Percentiles rank a stretch among this genome's conserved stretches.
Evolutionary conservation across 2,329 filamentous ascomycete species (phyloP).

Genomic region (Acarospora socialis): DNA sequence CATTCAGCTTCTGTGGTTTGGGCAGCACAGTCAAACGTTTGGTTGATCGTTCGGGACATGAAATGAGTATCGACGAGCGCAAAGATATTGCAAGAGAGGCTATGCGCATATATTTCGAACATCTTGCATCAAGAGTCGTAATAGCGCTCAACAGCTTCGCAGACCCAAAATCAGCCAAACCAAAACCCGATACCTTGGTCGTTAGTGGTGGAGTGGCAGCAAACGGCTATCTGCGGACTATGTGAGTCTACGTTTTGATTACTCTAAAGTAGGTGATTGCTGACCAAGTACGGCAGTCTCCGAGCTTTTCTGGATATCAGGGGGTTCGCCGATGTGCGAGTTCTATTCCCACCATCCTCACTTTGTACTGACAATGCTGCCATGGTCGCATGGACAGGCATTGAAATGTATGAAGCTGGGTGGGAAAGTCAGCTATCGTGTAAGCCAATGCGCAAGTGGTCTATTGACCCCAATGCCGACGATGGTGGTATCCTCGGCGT

Average conservation of each 20-base stretch:
- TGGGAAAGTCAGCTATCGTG: conserved; percentile 50
- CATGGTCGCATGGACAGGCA: conserved; percentile 90
- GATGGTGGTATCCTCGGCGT: conserved; percentile 56
- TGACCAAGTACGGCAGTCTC: conserved; percentile 21
- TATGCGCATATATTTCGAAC: conserved; percentile 76
- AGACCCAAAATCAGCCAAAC: conserved; percentile 1
- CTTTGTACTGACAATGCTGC: conserved; percentile 92
- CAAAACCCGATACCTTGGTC: conserved; percentile 48
- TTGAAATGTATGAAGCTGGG: conserved; percentile 80
- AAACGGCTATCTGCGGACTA: conserved; percentile 61
- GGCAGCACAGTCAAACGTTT: conserved; percentile 50
- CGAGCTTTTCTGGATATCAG: conserved; percentile 48
- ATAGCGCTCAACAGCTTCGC: conserved; percentile 44
- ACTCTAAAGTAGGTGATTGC: conserved; percentile 18
- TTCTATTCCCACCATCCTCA: conserved; percentile 60
- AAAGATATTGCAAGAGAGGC: conserved; percentile 53
- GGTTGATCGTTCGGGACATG: conserved; percentile 16
- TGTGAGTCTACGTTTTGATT: conserved; percentile 33
- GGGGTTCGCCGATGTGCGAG: conserved; percentile 44
- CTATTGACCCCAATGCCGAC: conserved; percentile 47
- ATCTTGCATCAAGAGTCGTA: conserved; percentile 61
- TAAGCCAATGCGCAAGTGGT: conserved; percentile 54
- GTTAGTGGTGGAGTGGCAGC: conserved; percentile 83
- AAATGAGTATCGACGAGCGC: conserved; percentile 45
- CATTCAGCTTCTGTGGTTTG: conserved; percentile 63